Percentiles rank a stretch among this genome's conserved stretches.
Evolutionary conservation across 2,329 filamentous ascomycete species (phyloP).

Genomic region (Aspergillus sp.): DNA sequence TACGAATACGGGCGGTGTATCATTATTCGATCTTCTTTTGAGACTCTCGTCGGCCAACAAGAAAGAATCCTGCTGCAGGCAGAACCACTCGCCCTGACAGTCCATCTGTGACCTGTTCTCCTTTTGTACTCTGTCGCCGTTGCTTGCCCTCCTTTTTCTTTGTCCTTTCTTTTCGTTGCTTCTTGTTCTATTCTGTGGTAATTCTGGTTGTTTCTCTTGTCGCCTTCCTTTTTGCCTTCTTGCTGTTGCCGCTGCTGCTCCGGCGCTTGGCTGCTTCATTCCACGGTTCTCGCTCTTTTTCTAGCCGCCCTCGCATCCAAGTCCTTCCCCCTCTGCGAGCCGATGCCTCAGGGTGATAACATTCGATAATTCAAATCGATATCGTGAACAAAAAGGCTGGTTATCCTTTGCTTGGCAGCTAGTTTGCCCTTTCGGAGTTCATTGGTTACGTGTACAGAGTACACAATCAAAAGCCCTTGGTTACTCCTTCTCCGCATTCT

Average conservation of each 20-base stretch:
- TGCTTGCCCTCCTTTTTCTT: background rate
- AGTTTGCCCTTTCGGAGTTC: background rate
- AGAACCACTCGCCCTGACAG: background rate
- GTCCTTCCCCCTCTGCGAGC: conserved; percentile 1
- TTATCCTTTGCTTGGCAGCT: background rate
- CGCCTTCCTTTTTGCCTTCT: conserved; percentile 2
- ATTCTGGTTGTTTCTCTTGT: conserved; percentile 2
- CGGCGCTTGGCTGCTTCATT: background rate
- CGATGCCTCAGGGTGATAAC: background rate
- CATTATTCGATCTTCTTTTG: conserved; percentile 1
- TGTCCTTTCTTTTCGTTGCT: background rate
- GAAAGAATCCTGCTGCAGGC: conserved; percentile 6
- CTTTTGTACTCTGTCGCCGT: conserved; percentile 1
- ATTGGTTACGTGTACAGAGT: background rate
- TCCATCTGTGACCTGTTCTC: conserved; percentile 1
- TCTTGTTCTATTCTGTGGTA: background rate
- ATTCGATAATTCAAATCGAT: background rate
- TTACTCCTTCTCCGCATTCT: too few relatives aligned
- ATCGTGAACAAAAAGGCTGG: background rate
- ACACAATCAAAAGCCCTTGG: too few relatives aligned
- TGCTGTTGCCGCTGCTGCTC: background rate
- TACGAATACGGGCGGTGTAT: too few relatives aligned
- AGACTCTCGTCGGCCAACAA: conserved; percentile 8
- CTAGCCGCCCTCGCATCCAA: conserved; percentile 13
- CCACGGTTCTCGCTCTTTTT: background rate